Evolutionary conservation across 108 stramenopile species (phyloP).

Genomic region (Stephanodiscus minutulus): DNA sequence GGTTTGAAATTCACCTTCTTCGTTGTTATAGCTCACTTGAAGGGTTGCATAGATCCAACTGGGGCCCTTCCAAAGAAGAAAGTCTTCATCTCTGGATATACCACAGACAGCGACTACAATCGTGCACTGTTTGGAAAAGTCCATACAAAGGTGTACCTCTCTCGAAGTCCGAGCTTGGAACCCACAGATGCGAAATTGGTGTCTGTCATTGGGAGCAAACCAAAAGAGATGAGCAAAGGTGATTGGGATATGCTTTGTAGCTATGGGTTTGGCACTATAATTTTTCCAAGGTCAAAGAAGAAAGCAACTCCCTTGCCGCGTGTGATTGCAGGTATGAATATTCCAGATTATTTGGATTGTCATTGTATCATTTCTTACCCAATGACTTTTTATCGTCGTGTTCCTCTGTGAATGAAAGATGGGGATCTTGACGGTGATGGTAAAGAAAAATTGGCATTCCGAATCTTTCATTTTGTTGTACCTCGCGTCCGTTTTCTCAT

Average conservation of each 20-base stretch:
- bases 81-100: slow-evolving; percentile 19
- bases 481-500: neutral
- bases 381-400: neutral
- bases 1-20: neutral
- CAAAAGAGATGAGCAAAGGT: slow-evolving; percentile 24
- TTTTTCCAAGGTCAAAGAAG: slow-evolving; percentile 26
- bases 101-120: neutral
- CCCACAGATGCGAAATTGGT: slow-evolving; percentile 42
- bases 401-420: slow-evolving; percentile 9
- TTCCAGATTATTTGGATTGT: neutral
- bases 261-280: slow-evolving; percentile 40
- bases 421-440: slow-evolving; percentile 49
- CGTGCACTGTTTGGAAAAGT: slow-evolving; percentile 21
- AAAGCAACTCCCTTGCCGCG: neutral
- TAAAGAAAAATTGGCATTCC: slow-evolving; percentile 2
- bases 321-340: slow-evolving; percentile 16
- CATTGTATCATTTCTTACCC: neutral
- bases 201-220: slow-evolving; percentile 29
- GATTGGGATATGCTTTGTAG: slow-evolving; percentile 33
- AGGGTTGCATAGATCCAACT: slow-evolving; percentile 16
- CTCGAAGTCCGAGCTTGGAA: slow-evolving; percentile 31
- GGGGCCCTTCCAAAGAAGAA: slow-evolving; percentile 12
- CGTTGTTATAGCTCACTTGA: slow-evolving; percentile 1
- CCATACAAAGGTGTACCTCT: slow-evolving; percentile 5
- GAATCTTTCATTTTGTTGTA: neutral